Evolutionary conservation across 164 flowering plant genomes (phyloP).

Genomic region (Euptelea pleiosperma): DNA sequence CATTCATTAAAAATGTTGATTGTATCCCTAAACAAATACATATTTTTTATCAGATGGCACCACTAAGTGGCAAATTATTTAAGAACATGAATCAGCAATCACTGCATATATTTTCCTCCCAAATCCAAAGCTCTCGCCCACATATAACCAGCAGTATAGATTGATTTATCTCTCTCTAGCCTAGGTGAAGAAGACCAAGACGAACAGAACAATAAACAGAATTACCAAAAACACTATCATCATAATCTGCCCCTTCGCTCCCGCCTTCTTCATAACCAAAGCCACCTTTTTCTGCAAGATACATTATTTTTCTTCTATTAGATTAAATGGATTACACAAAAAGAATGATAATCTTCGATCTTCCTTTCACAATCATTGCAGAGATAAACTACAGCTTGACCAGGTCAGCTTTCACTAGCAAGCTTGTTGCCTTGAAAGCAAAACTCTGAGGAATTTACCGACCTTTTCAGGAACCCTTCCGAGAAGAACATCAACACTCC

Average conservation of each 20-base stretch:
- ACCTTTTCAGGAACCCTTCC: no score
- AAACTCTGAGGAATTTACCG: no score
- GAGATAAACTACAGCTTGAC: no score
- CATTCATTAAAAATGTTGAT: no score
- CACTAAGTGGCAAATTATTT: not conserved
- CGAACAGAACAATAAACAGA: slow-evolving; percentile 70
- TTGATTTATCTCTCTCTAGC: not conserved
- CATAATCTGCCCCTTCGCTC: slow-evolving; percentile 87
- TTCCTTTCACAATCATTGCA: no score
- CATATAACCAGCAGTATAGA: not conserved
- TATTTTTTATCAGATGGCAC: not conserved
- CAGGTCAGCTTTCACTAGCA: no score
- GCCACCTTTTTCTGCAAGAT: slow-evolving; percentile 86
- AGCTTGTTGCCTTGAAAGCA: no score
- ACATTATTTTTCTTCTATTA: no score
- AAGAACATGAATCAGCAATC: not conserved
- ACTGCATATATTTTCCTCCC: not conserved
- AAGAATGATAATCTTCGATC: no score
- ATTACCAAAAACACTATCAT: slow-evolving; percentile 67
- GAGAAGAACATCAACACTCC: no score
- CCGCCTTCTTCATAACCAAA: slow-evolving; percentile 81
- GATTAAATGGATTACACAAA: no score
- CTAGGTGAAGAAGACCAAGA: slow-evolving; percentile 77
- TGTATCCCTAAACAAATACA: no score
- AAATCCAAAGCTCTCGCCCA: not conserved